phyloP scores from a whole-genome alignment of 441 rosid species.

The Flueggea neowawraea region DNA sequence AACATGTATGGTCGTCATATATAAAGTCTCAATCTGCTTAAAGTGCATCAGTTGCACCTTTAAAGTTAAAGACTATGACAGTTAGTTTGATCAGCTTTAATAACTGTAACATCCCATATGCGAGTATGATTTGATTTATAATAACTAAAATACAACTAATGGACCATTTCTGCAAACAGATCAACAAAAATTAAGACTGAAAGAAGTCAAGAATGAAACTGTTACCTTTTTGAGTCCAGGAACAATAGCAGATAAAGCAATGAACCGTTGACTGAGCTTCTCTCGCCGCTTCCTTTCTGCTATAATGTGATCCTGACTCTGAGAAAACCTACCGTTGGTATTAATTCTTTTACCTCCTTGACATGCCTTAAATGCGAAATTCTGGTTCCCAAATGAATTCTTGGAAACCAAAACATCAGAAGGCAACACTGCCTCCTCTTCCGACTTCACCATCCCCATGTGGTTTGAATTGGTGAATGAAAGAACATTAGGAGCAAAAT shows the following conservation, averaged over 20 bases:
- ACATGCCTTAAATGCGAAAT: slow-evolving; percentile 24
- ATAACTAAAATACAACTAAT: no score
- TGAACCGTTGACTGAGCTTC: slow-evolving; percentile 80
- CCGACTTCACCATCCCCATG: slow-evolving; percentile 36
- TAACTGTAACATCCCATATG: no score
- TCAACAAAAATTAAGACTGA: neutral
- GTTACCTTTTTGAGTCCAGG: slow-evolving; percentile 88
- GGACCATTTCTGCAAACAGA: no score
- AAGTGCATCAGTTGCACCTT: no score
- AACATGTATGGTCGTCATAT: neutral
- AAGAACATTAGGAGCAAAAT: slow-evolving; percentile 20
- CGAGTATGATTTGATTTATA: no score
- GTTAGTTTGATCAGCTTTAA: no score
- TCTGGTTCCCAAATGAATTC: slow-evolving; percentile 31
- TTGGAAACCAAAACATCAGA: slow-evolving; percentile 25
- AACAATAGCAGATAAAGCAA: slow-evolving; percentile 75
- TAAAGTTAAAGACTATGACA: no score
- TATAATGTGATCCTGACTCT: slow-evolving; percentile 68
- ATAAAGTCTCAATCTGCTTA: no score
- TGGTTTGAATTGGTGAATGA: slow-evolving; percentile 27
- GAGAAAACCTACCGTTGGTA: slow-evolving; percentile 28
- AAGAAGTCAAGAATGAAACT: neutral
- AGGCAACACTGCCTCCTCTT: slow-evolving; percentile 33
- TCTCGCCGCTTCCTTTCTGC: slow-evolving; percentile 90
- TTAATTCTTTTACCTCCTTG: slow-evolving; percentile 27